Conservation (phyloP, 768 basidiomycete species). For the Auricularia cornea region DNA sequence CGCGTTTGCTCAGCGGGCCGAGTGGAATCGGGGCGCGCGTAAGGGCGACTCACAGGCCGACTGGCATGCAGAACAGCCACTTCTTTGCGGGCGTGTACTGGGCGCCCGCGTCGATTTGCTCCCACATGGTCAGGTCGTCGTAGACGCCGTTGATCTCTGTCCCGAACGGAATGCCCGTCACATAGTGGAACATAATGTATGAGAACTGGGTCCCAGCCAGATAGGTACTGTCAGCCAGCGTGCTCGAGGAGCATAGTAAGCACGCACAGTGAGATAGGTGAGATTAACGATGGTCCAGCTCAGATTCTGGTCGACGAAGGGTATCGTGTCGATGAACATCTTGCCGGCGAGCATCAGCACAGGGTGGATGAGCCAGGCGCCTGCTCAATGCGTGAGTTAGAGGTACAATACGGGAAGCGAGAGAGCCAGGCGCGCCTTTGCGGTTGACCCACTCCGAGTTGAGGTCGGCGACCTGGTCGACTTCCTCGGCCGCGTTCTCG, state of each 20-base stretch:
- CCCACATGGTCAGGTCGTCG: conserved; percentile 97
- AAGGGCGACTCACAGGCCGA: conserved; percentile 71
- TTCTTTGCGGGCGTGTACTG: conserved; percentile 99
- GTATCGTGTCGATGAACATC: conserved; percentile 86
- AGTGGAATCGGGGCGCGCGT: conserved; percentile 4
- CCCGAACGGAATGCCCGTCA: conserved; percentile 94
- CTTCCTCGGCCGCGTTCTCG: conserved; percentile 61
- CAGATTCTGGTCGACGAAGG: conserved; percentile 87
- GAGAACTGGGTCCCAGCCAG: conserved; percentile 58
- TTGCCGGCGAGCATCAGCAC: conserved; percentile 87
- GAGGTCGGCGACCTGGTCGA: conserved; percentile 73
- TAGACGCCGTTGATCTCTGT: conserved; percentile 82
- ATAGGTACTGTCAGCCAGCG: background rate
- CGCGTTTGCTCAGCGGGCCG: conserved; percentile 9
- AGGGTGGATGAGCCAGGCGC: conserved; percentile 96
- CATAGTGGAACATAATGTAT: conserved; percentile 98
- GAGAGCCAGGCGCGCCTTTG: conserved; percentile 49
- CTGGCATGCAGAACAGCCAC: conserved; percentile 86
- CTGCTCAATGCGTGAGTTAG: conserved; percentile 34
- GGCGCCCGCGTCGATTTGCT: conserved; percentile 97
- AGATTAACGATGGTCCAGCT: conserved; percentile 95
- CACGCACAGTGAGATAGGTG: conserved; percentile 80
- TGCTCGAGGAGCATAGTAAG: background rate
- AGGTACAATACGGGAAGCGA: background rate
- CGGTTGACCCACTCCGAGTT: conserved; percentile 93